Base-by-base conservation (phyloP, 164 flowering plant genomes). In the Piper betle region DNA sequence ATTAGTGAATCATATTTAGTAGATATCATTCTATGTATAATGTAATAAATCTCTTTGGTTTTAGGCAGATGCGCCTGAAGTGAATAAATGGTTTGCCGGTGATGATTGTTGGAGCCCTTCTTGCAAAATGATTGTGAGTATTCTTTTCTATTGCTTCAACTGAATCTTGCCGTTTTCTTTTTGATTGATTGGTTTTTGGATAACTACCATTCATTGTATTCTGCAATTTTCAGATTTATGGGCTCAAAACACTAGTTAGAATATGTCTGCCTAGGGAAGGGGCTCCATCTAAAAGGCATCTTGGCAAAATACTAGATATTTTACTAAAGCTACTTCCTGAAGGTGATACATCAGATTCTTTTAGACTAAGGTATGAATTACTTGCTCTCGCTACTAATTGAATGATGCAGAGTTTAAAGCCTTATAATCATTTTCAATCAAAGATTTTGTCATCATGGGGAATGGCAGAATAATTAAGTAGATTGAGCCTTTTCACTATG, bases 221-320 rank as follows among this genome's bases (percentile, higher is more conserved):
- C 6, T 58, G 11, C 61, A 39, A 57, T 7, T 43, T 12, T 70
- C 86, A 94, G 99, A 77, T 85, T 64, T 88, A 73, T 85, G 97
- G 80, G 64, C 79, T 94, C 62, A 94, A 86, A 79, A 71, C 81
- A 56, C 83, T 90, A 52, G 93, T 86, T 60, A 88, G 77, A 75
- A 79, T 88, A 52, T 81, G 74, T 71, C 72, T 86, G 75, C 95
- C 92, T 7, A 76, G 79, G 68, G 71, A 68, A 67, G 80, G 77
- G 70, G 68, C 76, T 72, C 68, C 55, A 53, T 68, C 65, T 60
- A 71, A 58, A 66, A 63, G 64, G 61, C 69, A 81, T 13, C 71
- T 88, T 63, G 55, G 53, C 64, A 64, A 69, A 39, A 62, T 94
- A 68, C 55, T 86, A 64, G 73, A 72, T 16, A 59, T 81, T 62